Base-by-base conservation (phyloP, 192 early-diverging fungal genomes). In the Backusella luteola region DNA sequence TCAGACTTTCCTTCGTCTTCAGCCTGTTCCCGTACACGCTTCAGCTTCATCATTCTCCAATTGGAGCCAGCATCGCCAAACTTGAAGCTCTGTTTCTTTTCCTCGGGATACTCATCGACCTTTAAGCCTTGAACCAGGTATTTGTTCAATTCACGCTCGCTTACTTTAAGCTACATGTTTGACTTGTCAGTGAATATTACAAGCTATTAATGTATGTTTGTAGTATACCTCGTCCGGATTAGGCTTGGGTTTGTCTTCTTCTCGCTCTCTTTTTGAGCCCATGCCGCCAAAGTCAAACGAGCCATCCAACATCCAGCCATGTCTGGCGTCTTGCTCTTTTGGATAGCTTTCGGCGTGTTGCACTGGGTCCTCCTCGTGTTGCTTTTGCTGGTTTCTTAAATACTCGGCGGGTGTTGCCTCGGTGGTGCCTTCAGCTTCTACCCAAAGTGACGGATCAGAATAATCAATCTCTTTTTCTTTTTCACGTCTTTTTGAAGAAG, bases 31-130 rank as follows among this genome's bases (percentile, higher is more conserved):
- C 81, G 83, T 29, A 89, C 84, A 38, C 90, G 83, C 69, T 85
- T 87, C 34, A 95, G 82, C 68, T 94, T 94, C 76, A 91, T 91
- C 93, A 95, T 95, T 59, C 93, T 83, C 94, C 94, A 95, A 34
- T 71, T 87, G 21, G 88, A 90, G 6, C 88, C 88, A 12, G 85
- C 85, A 68, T 88, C 87, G 3, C 87, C 87, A 75, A 85, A 82
- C 21, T 84, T 82, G 73, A 84, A 81, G 0, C 78, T 71, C 35
- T 76, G 70, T 70, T 84, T 87, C 66, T 81, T 76, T 78, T 80
- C 69, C 19, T 52, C 75, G 0, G 84, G 81, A 59, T 80, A 80
- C 11, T 87, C 71, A 11, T 85, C 80, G 32, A 87, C 66, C 34
- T 77, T 56, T 14, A 87, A 46, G 15, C 85, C 87, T 34, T 74